Base-by-base conservation (phyloP, 495 filamentous ascomycete species). In the Neurospora sp. region DNA sequence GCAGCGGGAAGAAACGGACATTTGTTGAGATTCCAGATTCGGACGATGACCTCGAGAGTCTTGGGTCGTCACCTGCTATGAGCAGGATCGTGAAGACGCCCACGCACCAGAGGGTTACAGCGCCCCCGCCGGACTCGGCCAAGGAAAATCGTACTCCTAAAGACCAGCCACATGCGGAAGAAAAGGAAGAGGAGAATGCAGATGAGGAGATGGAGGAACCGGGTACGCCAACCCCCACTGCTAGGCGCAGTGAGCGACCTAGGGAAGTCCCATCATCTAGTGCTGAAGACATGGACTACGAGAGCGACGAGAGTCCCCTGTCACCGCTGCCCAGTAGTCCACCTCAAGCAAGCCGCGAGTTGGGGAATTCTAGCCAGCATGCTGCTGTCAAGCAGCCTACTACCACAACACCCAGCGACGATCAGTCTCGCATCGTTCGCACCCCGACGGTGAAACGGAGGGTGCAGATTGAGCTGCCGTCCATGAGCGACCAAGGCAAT, bases 11-110 rank as follows among this genome's bases (percentile, higher is more conserved):
- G 39, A 75, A 75, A 68, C 69, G 72, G 5, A 48, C 41, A 6
- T 76, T 75, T 39, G 39, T 69, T 16, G 82, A 84, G 71, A 80
- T 84, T 2, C 81, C 82, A 6, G 83, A 85, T 71, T 82, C 82
- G 5, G 82, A 84, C 39, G 82, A 83, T 41, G 84, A 85, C 11
- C 40, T 77, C 20, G 75, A 73, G 6, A 76, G 74, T 44, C 22
- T 79, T 39, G 73, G 70, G 10, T 76, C 80, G 6, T 78, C 80
- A 65, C 27, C 53, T 65, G 53, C 27, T 65, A 18, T 65, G 53
- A 61, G 53, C 27, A 61, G 53, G 22, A 35, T 31, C 27, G 18
- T 9, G 53, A 65, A 65, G 40, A 75, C 69, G 14, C 70, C 71
- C 3, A 71, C 71, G 18, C 46, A 69, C n/a, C 39, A 69, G 16